These are phyloP conservation scores for Lentinus brumalis DNA, from an alignment of 768 basidiomycete genomes.

Conservation along the genomic window DNA sequence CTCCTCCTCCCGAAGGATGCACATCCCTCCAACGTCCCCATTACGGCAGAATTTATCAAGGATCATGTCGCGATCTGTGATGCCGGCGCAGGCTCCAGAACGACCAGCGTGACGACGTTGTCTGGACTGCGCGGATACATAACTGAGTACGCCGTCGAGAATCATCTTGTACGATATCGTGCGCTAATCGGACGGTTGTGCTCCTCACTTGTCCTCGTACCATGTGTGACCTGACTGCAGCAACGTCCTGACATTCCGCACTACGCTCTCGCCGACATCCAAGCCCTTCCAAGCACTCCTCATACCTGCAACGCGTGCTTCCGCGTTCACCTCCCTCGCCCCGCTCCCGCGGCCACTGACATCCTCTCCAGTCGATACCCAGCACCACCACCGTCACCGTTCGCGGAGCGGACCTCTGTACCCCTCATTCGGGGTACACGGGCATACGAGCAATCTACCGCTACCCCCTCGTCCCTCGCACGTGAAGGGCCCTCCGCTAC, in stretches of 20 bases:
- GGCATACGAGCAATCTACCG: constrained; percentile 28
- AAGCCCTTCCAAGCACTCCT: constrained; percentile 44
- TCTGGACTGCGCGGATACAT: constrained; percentile 82
- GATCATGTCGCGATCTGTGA: constrained; percentile 82
- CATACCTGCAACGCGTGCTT: constrained; percentile 35
- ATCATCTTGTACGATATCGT: neutral
- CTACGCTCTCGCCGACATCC: constrained; percentile 43
- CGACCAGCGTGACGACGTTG: constrained; percentile 61
- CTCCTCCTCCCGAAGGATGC: constrained; percentile 77
- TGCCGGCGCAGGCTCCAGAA: constrained; percentile 35
- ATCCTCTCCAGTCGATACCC: constrained; percentile 26
- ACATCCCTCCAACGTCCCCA: constrained; percentile 48
- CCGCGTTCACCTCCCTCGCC: constrained; percentile 48
- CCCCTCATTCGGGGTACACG: constrained; percentile 25
- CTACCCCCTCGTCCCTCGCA: constrained; percentile 36
- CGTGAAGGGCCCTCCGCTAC: constrained; percentile 49
- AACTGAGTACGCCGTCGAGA: constrained; percentile 49
- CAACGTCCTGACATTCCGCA: constrained; percentile 43
- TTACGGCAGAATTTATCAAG: constrained; percentile 75
- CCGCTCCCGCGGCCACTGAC: constrained; percentile 49
- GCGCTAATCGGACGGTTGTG: neutral
- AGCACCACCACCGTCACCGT: constrained; percentile 10
- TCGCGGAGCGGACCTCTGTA: constrained; percentile 20
- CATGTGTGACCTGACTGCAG: neutral
- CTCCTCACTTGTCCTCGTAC: neutral